These are phyloP conservation scores for Naumovozyma castellii DNA, from an alignment of 805 yeast genomes.

Conservation along the genomic window DNA sequence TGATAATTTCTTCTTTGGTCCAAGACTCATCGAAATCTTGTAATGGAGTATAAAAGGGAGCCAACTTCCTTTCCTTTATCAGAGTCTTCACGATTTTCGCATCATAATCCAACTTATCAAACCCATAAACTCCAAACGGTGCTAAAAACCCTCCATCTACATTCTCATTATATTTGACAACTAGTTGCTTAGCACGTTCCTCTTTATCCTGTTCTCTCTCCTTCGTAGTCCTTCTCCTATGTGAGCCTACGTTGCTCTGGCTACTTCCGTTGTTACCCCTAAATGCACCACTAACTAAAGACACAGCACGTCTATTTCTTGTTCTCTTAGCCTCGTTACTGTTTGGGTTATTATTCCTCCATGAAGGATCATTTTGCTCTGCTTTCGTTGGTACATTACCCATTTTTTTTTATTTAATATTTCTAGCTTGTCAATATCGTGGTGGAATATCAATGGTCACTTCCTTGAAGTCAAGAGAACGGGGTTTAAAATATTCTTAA, in stretches of 20 bases:
- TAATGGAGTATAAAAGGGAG: constrained; percentile 87
- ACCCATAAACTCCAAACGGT: constrained; percentile 79
- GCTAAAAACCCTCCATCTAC: constrained; percentile 94
- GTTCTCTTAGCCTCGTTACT: constrained; percentile 1
- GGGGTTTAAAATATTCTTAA: too few species aligned
- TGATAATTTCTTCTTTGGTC: constrained; percentile 60
- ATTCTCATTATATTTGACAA: constrained; percentile 53
- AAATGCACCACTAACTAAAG: constrained; percentile 20
- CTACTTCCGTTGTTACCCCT: constrained; percentile 5
- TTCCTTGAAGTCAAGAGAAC: too few species aligned
- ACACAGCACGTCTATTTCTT: constrained; percentile 19
- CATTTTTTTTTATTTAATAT: constrained; percentile 23
- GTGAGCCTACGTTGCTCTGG: constrained; percentile 14
- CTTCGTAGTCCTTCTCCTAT: constrained; percentile 32
- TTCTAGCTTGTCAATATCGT: background rate
- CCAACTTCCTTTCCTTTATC: constrained; percentile 59
- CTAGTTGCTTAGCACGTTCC: constrained; percentile 44
- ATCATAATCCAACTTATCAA: constrained; percentile 63
- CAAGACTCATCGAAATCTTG: constrained; percentile 68
- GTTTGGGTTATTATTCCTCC: constrained; percentile 8
- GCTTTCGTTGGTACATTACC: constrained; percentile 42
- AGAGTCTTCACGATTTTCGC: constrained; percentile 61
- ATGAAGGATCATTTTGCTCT: constrained; percentile 23
- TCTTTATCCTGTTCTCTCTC: constrained; percentile 49
- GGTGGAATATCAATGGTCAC: too few species aligned